Conservation (phyloP, 495 filamentous ascomycete genomes). For the Staphylotrichum longicolle region DNA sequence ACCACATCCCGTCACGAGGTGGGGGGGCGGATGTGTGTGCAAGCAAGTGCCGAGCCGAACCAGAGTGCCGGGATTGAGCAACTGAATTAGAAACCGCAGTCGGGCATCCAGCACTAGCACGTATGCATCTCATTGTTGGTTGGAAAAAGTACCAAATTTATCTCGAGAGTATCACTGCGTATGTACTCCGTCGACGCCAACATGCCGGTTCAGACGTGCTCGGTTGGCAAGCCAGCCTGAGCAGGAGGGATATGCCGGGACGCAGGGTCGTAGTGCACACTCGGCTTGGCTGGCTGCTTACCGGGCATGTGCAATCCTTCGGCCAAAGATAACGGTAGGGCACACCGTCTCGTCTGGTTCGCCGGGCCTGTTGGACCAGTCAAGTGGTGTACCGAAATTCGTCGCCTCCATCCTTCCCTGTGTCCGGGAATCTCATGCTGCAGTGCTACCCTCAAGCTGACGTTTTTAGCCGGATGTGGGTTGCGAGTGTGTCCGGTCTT, state of each 20-base stretch:
- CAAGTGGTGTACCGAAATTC: slow-evolving; percentile 13
- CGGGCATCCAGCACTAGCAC: too few relatives aligned
- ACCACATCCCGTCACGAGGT: background rate
- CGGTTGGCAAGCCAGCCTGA: background rate
- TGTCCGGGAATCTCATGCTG: slow-evolving; percentile 12
- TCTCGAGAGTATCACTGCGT: too few relatives aligned
- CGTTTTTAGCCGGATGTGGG: slow-evolving; percentile 22
- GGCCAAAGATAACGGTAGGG: background rate
- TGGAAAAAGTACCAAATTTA: too few relatives aligned
- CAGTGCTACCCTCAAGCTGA: slow-evolving; percentile 22
- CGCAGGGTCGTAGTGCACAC: background rate
- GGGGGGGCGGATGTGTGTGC: background rate
- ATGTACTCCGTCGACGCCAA: too few relatives aligned
- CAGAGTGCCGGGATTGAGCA: too few relatives aligned
- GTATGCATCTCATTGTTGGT: too few relatives aligned
- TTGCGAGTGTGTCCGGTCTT: background rate
- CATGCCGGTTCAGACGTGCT: too few relatives aligned
- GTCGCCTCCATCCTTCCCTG: slow-evolving; percentile 4
- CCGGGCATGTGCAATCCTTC: slow-evolving; percentile 6
- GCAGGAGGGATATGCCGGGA: background rate
- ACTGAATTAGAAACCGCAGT: too few relatives aligned
- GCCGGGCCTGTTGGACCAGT: slow-evolving; percentile 10
- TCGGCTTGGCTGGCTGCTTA: background rate
- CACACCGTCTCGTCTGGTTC: background rate
- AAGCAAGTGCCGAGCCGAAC: too few relatives aligned